Base-by-base conservation (phyloP, 2,329 filamentous ascomycete species). In the Aspergillus sp. region DNA sequence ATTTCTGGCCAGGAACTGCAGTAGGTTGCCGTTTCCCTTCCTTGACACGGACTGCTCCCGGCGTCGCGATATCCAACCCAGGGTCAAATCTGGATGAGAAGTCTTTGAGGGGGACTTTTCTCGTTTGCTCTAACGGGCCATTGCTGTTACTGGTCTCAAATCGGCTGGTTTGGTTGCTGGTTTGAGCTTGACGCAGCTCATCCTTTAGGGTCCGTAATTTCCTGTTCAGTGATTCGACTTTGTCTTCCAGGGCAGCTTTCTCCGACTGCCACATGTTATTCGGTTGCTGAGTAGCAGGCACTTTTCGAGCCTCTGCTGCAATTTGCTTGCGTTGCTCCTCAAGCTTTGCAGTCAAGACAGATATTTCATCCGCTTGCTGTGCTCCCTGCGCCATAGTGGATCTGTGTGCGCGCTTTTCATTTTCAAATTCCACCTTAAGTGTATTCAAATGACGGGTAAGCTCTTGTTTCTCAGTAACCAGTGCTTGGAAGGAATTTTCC, bases 341-440 rank as follows among this genome's bases (percentile, higher is more conserved):
- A 2, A 82, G 65, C 57, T 81, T 76, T 5, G 73, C 68, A 52
- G 76, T 72, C 2, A 80, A 68, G 19, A 72, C 72, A 17, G 76
- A 72, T 32, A 76, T 74, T 50, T 81, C 76, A 45, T 79, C 75
- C 72, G 55, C 69, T 63, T 67, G 71, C 65, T 79, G 70, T 66
- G 74, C 59, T 47, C 66, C 66, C 61, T 71, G 72, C 15, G 65
- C 57, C 78, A 80, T 66, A 76, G 83, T 84, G 55, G 88, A 85
- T 66, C 88, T 85, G 8, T 85, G 81, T 3, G 87, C 84, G n/a
- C 87, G 85, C 74, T 87, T 94, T 72, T 95, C 91, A 66, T 90
- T 91, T 65, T 93, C 91, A 2, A 97, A 82, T 68, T 96, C 90
- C 47, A 91, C 87, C 74, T 96, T 90, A 2, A 93, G 76, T 1